These are phyloP conservation scores for Trypanosoma avium DNA, from an alignment of 208 protist genomes.

Conservation along the genomic window DNA sequence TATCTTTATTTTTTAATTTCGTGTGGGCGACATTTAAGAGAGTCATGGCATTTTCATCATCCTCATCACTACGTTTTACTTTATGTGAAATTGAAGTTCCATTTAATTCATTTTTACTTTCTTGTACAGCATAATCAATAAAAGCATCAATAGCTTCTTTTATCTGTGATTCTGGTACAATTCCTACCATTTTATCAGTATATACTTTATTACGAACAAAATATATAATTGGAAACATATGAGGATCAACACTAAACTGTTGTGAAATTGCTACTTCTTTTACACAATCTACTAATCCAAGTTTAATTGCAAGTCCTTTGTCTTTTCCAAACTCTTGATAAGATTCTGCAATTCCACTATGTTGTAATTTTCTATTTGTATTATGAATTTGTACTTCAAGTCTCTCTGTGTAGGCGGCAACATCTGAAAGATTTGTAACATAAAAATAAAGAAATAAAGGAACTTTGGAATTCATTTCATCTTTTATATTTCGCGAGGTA, in stretches of 20 bases:
- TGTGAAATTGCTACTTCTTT: slow-evolving; percentile 59
- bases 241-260: slow-evolving; percentile 69
- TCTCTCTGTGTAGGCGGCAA: slow-evolving; percentile 62
- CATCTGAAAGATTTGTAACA: slow-evolving; percentile 70
- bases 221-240: slow-evolving; percentile 85
- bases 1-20: slow-evolving; percentile 70
- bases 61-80: slow-evolving; percentile 66
- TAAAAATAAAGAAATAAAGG: slow-evolving; percentile 86
- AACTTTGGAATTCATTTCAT: slow-evolving; percentile 72
- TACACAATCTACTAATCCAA: slow-evolving; percentile 78
- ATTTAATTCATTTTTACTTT: slow-evolving; percentile 63
- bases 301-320: slow-evolving; percentile 77
- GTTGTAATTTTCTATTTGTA: slow-evolving; percentile 53
- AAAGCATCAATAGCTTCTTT: slow-evolving; percentile 88
- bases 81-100: slow-evolving; percentile 56
- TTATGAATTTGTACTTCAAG: slow-evolving; percentile 71
- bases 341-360: slow-evolving; percentile 41
- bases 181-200: slow-evolving; percentile 72
- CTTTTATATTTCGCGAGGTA: slow-evolving; percentile 64
- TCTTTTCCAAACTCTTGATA: slow-evolving; percentile 84
- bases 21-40: slow-evolving; percentile 64
- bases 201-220: slow-evolving; percentile 73
- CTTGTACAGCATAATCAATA: slow-evolving; percentile 67
- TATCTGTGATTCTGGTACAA: slow-evolving; percentile 80
- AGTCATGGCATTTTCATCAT: slow-evolving; percentile 89